A percentile compares a stretch with the other conserved stretches of the same genome.
Evolutionary conservation across 2,329 filamentous ascomycete genomes (phyloP).

Genomic region (Colletotrichum noveboracense): DNA sequence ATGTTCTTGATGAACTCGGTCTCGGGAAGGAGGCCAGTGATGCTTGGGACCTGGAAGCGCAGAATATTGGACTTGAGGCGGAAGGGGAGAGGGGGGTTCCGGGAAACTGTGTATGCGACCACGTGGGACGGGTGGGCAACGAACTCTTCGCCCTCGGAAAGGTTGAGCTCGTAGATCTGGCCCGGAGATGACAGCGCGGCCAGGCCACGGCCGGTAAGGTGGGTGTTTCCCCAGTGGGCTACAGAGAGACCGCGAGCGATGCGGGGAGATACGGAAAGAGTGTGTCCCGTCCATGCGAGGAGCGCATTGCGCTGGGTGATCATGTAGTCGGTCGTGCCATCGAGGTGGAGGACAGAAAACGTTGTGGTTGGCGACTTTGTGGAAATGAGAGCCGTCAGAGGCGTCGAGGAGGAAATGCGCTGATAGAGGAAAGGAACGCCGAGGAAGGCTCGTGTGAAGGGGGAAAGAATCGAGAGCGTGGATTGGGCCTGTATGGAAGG

Average conservation of each 20-base stretch:
- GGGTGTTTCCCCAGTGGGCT: conserved; percentile 90
- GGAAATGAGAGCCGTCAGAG: conserved; percentile 86
- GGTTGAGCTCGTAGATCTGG: conserved; percentile 84
- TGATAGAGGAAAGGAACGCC: conserved; percentile 97
- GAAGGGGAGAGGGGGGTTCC: conserved; percentile 79
- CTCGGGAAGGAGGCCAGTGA: conserved; percentile 69
- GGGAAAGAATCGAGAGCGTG: conserved; percentile 85
- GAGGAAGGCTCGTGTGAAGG: conserved; percentile 77
- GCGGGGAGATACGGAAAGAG: conserved; percentile 75
- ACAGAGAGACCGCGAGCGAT: conserved; percentile 77
- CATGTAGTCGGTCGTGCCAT: conserved; percentile 96
- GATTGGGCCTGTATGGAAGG: conserved; percentile 72
- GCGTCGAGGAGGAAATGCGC: conserved; percentile 83
- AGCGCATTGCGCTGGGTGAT: conserved; percentile 85
- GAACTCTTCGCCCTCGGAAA: conserved; percentile 86
- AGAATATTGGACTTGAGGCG: conserved; percentile 80
- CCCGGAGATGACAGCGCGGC: conserved; percentile 85
- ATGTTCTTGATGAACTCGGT: conserved; percentile 76
- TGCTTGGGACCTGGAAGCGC: conserved; percentile 78
- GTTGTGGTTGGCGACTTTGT: conserved; percentile 87
- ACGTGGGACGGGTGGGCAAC: conserved; percentile 91
- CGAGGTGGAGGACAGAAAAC: conserved; percentile 85
- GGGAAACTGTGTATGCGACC: conserved; percentile 83
- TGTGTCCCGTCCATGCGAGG: conserved; percentile 96
- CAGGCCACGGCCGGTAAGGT: conserved; percentile 86